These are phyloP conservation scores for Vaccinium myrtillus DNA, from an alignment of 148 eudicot species.

Conservation along the genomic window DNA sequence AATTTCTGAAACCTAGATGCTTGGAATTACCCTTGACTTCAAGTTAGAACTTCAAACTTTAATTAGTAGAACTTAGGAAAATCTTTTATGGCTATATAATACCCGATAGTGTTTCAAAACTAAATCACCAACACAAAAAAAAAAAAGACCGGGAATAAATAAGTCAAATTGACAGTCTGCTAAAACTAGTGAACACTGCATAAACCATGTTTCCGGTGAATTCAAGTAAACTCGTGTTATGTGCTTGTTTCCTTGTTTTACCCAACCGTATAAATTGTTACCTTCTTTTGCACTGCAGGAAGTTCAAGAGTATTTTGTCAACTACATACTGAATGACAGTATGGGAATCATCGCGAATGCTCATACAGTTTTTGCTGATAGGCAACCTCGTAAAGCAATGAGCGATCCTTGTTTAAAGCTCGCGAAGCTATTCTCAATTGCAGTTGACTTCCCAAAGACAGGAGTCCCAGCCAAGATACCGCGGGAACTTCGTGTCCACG, in stretches of 20 bases:
- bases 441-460: conserved; percentile 66
- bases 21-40: not conserved
- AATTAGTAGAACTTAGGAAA: not conserved
- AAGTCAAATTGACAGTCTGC: not conserved
- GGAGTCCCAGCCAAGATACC: conserved; percentile 61
- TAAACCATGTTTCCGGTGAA: not conserved
- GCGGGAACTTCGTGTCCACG: conserved; percentile 36
- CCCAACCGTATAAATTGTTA: not conserved
- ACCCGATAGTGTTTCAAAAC: not conserved
- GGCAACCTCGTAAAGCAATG: conserved; percentile 39
- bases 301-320: conserved; percentile 48
- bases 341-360: conserved; percentile 63
- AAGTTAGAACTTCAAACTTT: not conserved
- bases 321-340: conserved; percentile 57
- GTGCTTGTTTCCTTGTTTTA: not conserved
- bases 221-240: not conserved
- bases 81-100: not conserved
- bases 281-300: conserved; percentile 32
- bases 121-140: too few relatives aligned
- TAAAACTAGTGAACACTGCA: not conserved
- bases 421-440: conserved; percentile 50
- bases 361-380: conserved; percentile 55
- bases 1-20: not conserved
- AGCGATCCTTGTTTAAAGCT: conserved; percentile 46
- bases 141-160: not conserved